phyloP scores from a whole-genome alignment of 2,329 filamentous ascomycete species.

The Cryphonectria nitschkei region DNA sequence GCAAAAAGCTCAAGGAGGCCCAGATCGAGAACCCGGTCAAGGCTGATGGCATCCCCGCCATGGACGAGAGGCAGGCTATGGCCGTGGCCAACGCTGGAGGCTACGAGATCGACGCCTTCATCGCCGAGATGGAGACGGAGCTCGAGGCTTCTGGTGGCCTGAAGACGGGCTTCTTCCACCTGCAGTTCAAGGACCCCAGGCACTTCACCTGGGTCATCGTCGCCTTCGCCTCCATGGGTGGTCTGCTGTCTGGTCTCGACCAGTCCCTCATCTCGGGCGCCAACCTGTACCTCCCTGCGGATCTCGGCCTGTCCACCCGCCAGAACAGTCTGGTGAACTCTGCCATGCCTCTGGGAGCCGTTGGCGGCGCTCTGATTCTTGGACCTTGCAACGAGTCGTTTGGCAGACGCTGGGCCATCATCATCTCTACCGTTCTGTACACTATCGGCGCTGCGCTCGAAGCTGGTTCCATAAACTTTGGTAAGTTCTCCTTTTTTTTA shows the following conservation, averaged over 20 bases:
- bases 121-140: slow-evolving; percentile 47
- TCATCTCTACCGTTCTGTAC: slow-evolving; percentile 70
- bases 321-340: slow-evolving; percentile 71
- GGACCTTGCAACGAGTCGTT: slow-evolving; percentile 69
- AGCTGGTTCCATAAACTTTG: slow-evolving; percentile 69
- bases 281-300: slow-evolving; percentile 66
- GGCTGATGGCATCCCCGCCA: slow-evolving; percentile 29
- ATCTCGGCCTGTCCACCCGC: slow-evolving; percentile 56
- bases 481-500: slow-evolving; percentile 34
- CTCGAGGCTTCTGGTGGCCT: slow-evolving; percentile 38
- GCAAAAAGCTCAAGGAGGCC: slow-evolving; percentile 29
- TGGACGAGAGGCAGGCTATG: slow-evolving; percentile 40
- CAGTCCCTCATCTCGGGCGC: slow-evolving; percentile 75
- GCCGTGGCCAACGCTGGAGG: slow-evolving; percentile 42
- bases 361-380: slow-evolving; percentile 69
- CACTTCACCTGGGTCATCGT: slow-evolving; percentile 71
- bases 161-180: slow-evolving; percentile 51
- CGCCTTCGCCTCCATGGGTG: slow-evolving; percentile 75
- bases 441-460: slow-evolving; percentile 71
- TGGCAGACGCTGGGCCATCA: slow-evolving; percentile 69
- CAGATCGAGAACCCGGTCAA: slow-evolving; percentile 34
- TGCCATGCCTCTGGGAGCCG: slow-evolving; percentile 72
- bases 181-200: slow-evolving; percentile 63
- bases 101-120: slow-evolving; percentile 44
- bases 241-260: slow-evolving; percentile 72